Evolutionary conservation across 495 filamentous ascomycete species (phyloP), one percentile per base, ranked within the genome.

Genomic region (Daldinia grandis): DNA sequence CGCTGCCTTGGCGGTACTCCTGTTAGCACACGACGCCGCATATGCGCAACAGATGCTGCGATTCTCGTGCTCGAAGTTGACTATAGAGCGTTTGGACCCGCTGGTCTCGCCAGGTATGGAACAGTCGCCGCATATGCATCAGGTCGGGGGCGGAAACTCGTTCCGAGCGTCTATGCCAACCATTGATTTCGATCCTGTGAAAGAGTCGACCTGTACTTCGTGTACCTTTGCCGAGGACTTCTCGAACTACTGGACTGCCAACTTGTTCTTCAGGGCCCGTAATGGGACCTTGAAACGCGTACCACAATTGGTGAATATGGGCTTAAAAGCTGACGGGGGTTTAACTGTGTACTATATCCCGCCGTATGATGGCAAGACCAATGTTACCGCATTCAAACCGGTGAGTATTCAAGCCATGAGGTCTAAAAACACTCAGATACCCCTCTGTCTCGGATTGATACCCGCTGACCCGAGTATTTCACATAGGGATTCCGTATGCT

Each of bases 401-500:
- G 78, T 77, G 58, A 76, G 77, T 61, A 40, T 1, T 8, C 12
- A 42, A 40, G 6, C 27, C 1, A 42, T 58, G 40, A 7, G 12
- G 5, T 21, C 25, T 14, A 21, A 7, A 24, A 31, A 25, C 2
- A 62, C 64, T 58, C 2, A 62, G 64, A 12, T 61, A 67, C 17
- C 6, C 7, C 5, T 25, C 37, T 42, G 10, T 33, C 47, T 10
- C 15, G 12, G 12, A 28, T 21, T 24, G 9, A 14, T 6, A 30
- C 3, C 25, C 17, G 31, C 58, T 69, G 19, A 69, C 12, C 44
- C 5, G 5, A 15, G 31, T 2, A 21, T 44, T 24, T 56, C 8
- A 8, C 3, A 30, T 56, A 75, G 73, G 89, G 87, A 27, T 90
- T 92, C 76, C 91, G 91, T 66, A 93, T 95, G 90, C 69, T 93